Percentiles rank a stretch among this genome's conserved stretches.
These are phyloP conservation scores for Zygoascus hellenicus DNA, from an alignment of 1,139 yeast species.

Conservation along the genomic window DNA sequence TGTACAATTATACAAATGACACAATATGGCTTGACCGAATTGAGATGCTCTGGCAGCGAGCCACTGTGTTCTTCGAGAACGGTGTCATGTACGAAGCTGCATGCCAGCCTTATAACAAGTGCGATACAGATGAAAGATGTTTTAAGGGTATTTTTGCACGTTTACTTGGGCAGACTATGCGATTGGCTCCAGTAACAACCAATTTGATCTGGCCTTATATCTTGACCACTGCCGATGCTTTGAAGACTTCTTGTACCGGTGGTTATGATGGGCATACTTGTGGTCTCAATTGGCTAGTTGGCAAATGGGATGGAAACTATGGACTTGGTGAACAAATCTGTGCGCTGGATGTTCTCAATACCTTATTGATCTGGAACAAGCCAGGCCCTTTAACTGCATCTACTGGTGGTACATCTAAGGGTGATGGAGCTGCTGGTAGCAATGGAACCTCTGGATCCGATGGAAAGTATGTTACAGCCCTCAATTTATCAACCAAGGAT, in stretches of 20 bases:
- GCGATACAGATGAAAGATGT: constrained; percentile 72
- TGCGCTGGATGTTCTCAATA: constrained; percentile 63
- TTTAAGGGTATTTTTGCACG: constrained; percentile 71
- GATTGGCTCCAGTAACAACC: constrained; percentile 47
- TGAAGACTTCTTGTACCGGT: constrained; percentile 67
- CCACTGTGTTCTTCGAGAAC: constrained; percentile 44
- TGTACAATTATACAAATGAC: constrained; percentile 60
- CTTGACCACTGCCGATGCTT: constrained; percentile 52
- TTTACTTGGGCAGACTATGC: constrained; percentile 54
- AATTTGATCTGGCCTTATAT: constrained; percentile 43
- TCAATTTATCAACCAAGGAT: constrained; percentile 56
- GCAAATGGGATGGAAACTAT: constrained; percentile 56
- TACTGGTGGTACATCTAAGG: constrained; percentile 45
- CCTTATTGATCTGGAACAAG: constrained; percentile 36
- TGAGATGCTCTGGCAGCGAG: constrained; percentile 44
- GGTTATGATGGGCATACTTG: constrained; percentile 72
- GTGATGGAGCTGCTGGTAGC: constrained; percentile 33
- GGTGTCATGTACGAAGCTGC: constrained; percentile 61
- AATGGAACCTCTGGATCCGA: constrained; percentile 10
- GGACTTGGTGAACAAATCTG: constrained; percentile 79
- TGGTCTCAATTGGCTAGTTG: constrained; percentile 56
- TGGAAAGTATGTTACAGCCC: constrained; percentile 16
- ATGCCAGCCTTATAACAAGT: constrained; percentile 52
- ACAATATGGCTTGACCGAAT: constrained; percentile 53
- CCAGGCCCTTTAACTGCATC: constrained; percentile 40